Evolutionary conservation across 495 filamentous ascomycete genomes (phyloP).

Genomic region (Aspergillus funiculosus): DNA sequence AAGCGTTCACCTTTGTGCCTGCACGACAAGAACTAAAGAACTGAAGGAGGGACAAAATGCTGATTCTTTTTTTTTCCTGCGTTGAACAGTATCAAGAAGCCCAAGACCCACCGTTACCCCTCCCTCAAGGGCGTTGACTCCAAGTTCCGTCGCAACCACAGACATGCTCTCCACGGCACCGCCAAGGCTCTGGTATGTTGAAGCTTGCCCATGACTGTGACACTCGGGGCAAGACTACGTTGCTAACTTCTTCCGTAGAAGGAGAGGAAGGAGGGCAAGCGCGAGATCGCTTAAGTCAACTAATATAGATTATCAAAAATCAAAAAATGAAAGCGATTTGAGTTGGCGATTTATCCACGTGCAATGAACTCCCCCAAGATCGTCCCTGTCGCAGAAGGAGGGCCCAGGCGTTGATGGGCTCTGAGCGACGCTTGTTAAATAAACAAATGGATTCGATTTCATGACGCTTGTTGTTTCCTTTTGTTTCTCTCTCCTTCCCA

Average conservation of each 20-base stretch:
- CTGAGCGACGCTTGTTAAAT: constrained; percentile 18
- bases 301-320: constrained; percentile 28
- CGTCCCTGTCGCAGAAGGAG: constrained; percentile 13
- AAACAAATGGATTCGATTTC: constrained; percentile 19
- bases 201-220: constrained; percentile 11
- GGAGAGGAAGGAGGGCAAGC: constrained; percentile 95
- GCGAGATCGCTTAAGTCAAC: constrained; percentile 71
- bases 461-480: constrained; percentile 12
- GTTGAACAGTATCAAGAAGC: constrained; percentile 91
- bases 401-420: constrained; percentile 15
- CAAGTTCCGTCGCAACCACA: constrained; percentile 99
- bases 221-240: neutral
- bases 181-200: constrained; percentile 89
- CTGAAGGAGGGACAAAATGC: constrained; percentile 18
- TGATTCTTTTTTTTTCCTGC: constrained; percentile 28
- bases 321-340: constrained; percentile 34
- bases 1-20: neutral
- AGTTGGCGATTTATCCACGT: constrained; percentile 35
- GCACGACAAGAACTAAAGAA: constrained; percentile 3
- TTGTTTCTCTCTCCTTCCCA: neutral
- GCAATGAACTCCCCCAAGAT: constrained; percentile 29
- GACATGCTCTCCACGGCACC: constrained; percentile 97
- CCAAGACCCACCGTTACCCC: constrained; percentile 97
- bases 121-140: constrained; percentile 98
- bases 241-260: constrained; percentile 65